Evolutionary conservation across 2,329 filamentous ascomycete genomes (phyloP).

Genomic region (Aspergillus candidus): DNA sequence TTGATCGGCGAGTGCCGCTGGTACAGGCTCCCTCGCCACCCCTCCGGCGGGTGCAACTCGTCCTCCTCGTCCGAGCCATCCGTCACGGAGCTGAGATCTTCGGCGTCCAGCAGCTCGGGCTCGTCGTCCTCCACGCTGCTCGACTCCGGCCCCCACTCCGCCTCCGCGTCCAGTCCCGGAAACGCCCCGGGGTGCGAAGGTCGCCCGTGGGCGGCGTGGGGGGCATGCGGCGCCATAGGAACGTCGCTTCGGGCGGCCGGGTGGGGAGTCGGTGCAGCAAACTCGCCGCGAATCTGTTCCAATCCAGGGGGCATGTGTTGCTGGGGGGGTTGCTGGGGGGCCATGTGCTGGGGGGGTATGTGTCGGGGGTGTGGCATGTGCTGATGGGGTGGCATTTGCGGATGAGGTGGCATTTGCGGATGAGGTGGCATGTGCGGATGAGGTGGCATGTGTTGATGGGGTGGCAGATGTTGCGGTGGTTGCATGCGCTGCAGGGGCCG

Average conservation of each 20-base stretch:
- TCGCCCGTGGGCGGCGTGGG: neutral
- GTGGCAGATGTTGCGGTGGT: no score
- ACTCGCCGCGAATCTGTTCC: no score
- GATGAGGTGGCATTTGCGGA: slow-evolving; percentile 2
- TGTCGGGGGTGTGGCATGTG: neutral
- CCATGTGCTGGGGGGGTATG: neutral
- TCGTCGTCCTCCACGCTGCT: slow-evolving; percentile 27
- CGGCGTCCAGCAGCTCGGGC: slow-evolving; percentile 22
- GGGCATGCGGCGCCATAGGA: no score
- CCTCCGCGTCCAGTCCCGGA: slow-evolving; percentile 6
- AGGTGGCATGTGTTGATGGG: neutral
- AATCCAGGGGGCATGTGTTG: neutral
- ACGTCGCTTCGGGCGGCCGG: no score
- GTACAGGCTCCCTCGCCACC: slow-evolving; percentile 15
- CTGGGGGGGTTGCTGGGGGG: neutral
- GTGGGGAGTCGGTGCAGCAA: no score
- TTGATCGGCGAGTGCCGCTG: slow-evolving; percentile 15
- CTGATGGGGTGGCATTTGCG: neutral
- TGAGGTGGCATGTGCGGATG: neutral
- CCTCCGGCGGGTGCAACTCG: slow-evolving; percentile 8
- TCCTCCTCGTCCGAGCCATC: slow-evolving; percentile 22
- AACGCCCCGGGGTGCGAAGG: slow-evolving; percentile 1
- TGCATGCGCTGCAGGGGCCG: no score
- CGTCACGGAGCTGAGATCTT: slow-evolving; percentile 22
- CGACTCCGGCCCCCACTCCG: slow-evolving; percentile 12